A percentile compares a stretch with the other conserved stretches of the same genome.
These are phyloP conservation scores for Triticum aestivum DNA, from an alignment of 176 grass and related monocot genomes.

Conservation along the genomic window DNA sequence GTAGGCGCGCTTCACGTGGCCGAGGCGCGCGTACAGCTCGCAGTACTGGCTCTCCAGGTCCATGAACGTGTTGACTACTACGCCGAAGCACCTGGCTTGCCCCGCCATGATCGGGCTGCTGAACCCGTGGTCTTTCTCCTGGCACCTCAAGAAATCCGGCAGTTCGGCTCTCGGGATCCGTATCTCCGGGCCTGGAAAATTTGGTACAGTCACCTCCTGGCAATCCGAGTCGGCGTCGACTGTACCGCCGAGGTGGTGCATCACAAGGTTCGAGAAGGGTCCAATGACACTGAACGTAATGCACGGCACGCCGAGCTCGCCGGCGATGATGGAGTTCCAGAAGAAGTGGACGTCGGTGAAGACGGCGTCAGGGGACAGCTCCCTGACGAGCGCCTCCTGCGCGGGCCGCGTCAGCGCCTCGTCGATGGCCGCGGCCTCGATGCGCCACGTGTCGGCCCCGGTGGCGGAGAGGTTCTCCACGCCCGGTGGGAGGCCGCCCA, in stretches of 20 bases:
- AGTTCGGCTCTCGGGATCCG: constrained; percentile 15
- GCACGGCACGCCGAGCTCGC: constrained; percentile 2
- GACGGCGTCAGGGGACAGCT: constrained; percentile 17
- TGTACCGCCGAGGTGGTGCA: background rate
- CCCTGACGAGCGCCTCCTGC: constrained; percentile 26
- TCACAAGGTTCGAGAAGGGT: background rate
- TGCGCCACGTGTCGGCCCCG: constrained; percentile 7
- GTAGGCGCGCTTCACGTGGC: background rate
- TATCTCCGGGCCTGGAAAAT: constrained; percentile 10
- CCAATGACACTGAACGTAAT: background rate
- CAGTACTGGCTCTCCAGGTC: constrained; percentile 26
- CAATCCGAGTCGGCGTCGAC: background rate
- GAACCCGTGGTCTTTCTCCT: too few relatives aligned
- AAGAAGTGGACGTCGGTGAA: constrained; percentile 34
- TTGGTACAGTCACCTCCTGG: background rate
- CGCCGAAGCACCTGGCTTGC: background rate
- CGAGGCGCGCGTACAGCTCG: background rate
- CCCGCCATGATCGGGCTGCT: too few relatives aligned
- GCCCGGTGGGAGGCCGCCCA: background rate
- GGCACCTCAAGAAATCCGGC: background rate
- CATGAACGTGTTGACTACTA: constrained; percentile 17
- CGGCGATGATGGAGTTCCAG: constrained; percentile 18
- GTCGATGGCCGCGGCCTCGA: background rate
- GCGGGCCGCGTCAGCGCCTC: background rate
- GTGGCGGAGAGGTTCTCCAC: constrained; percentile 19